Evolutionary conservation across 345 rosid genomes (phyloP), one percentile per base, ranked within the genome.

Genomic region (Fremontodendron californicum): DNA sequence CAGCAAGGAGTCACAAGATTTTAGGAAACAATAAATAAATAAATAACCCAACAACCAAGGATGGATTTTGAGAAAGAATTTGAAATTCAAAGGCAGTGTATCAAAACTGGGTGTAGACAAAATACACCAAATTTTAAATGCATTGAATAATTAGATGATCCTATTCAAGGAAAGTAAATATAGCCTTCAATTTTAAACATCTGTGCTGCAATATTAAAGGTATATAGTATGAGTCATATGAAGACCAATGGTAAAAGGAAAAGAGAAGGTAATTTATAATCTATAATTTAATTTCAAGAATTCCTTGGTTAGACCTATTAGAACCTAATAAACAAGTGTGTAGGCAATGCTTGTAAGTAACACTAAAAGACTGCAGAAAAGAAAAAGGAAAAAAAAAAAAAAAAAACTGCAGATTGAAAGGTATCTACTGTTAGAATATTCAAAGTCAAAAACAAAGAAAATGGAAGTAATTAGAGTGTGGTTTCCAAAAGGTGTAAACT

Each of bases 371-470:
- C n/a, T n/a, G n/a, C n/a, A n/a, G n/a, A n/a, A n/a, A n/a, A n/a
- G n/a, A n/a, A n/a, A n/a, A n/a, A n/a, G n/a, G n/a, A n/a, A n/a
- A n/a, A n/a, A n/a, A n/a, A n/a, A n/a, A n/a, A n/a, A n/a, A n/a
- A n/a, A n/a, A n/a, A n/a, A n/a, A n/a, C 29, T 71, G 21, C 25
- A 46, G 18, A 64, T 29, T 61, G 12, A 48, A 19, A 29, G 7
- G 11, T 54, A 0, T 67, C 19, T 2, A 25, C 65, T 31, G 18
- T 23, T 31, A 8, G 39, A 42, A 52, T 19, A 69, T 76, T 84
- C 83, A 70, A 81, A 84, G 84, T 76, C 81, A 76, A 76, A 6
- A 15, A 8, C 5, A 8, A 13, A 6, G 63, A 42, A 79, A 43
- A 35, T 2, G 0, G 19, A 75, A 68, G 39, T 3, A 9, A 61